phyloP scores from a whole-genome alignment of 1,284 basidiomycete species.

The Ceratobasidium sp. region DNA sequence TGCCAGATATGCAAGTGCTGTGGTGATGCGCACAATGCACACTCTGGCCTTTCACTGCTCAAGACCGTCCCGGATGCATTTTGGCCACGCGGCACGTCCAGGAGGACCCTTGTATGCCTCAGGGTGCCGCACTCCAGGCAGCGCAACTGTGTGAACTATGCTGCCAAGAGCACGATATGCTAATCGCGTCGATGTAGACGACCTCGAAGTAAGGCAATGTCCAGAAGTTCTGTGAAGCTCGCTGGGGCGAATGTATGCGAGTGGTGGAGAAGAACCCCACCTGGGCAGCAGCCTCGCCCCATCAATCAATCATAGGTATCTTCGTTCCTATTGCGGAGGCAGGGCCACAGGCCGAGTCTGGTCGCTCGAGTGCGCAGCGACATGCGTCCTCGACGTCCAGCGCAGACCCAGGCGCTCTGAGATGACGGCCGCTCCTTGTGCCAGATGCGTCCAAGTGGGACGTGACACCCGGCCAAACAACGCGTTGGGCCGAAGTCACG shows the following conservation, averaged over 20 bases:
- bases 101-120: too few species aligned
- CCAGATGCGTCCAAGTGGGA: neutral
- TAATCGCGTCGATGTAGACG: too few species aligned
- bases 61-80: constrained; percentile 1
- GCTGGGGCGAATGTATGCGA: neutral
- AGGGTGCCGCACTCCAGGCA: too few species aligned
- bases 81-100: too few species aligned
- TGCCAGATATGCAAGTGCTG: neutral
- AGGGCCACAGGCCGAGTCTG: neutral
- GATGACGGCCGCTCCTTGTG: neutral
- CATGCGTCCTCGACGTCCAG: too few species aligned
- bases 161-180: too few species aligned
- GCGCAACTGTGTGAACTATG: too few species aligned
- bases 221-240: neutral
- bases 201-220: too few species aligned
- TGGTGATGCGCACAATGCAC: constrained; percentile 2
- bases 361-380: too few species aligned
- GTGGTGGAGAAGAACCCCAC: neutral
- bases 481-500: constrained; percentile 15
- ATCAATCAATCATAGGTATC: constrained; percentile 29
- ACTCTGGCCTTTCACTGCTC: constrained; percentile 16
- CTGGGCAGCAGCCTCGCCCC: constrained; percentile 26
- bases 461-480: constrained; percentile 12
- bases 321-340: neutral
- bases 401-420: neutral